phyloP scores from a whole-genome alignment of 768 basidiomycete genomes.

The Lyophyllum shimeji region DNA sequence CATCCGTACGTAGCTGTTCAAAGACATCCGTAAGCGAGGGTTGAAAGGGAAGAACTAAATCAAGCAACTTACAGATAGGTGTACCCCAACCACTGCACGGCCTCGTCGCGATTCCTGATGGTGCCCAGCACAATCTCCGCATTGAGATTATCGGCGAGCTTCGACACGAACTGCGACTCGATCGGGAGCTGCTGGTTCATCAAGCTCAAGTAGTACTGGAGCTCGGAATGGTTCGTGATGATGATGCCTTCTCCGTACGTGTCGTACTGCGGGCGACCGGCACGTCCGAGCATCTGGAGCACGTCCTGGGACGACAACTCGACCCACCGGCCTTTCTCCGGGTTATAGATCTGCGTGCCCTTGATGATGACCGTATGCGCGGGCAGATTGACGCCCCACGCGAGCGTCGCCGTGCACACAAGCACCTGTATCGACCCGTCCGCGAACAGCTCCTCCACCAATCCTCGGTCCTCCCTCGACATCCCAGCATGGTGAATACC shows the following conservation, averaged over 20 bases:
- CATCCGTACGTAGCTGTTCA: conserved; percentile 89
- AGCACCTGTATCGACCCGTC: conserved; percentile 92
- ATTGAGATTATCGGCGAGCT: conserved; percentile 93
- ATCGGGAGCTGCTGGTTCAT: conserved; percentile 98
- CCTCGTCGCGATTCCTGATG: conserved; percentile 93
- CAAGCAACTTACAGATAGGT: conserved; percentile 76
- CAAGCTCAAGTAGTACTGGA: conserved; percentile 95
- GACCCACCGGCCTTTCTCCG: conserved; percentile 97
- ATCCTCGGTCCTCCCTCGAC: conserved; percentile 84
- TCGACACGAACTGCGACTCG: conserved; percentile 91
- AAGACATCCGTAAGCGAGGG: neutral
- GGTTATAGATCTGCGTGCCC: conserved; percentile 99
- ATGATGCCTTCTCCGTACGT: conserved; percentile 97
- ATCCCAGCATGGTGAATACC: conserved; percentile 98
- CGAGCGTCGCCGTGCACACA: conserved; percentile 96
- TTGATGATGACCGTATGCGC: conserved; percentile 99
- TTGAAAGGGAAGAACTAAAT: conserved; percentile 8
- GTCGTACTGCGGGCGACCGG: conserved; percentile 96
- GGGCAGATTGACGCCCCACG: conserved; percentile 99
- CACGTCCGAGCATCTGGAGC: conserved; percentile 97
- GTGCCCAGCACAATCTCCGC: conserved; percentile 97
- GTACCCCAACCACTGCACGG: conserved; percentile 96
- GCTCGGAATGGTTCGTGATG: conserved; percentile 95
- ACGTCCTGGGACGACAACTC: conserved; percentile 96
- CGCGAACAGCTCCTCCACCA: conserved; percentile 93